A percentile compares a stretch with the other conserved stretches of the same genome.
Evolutionary conservation across 495 filamentous ascomycete genomes (phyloP).

Genomic region (Aspergillus affinis): DNA sequence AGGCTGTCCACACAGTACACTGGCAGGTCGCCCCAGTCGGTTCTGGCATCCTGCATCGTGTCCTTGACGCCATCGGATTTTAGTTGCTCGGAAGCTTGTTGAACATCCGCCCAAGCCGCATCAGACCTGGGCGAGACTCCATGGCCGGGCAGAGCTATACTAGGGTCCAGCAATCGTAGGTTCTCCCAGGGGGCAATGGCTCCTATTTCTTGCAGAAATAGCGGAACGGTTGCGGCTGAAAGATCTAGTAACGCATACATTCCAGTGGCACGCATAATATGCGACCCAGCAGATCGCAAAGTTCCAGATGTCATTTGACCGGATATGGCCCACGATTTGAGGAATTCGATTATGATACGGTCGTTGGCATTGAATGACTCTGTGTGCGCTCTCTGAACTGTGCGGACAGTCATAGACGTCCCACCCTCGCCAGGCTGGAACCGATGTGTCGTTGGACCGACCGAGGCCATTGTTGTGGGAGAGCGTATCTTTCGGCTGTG

Average conservation of each 20-base stretch:
- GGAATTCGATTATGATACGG: constrained; percentile 61
- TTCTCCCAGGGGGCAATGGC: constrained; percentile 82
- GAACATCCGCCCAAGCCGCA: constrained; percentile 30
- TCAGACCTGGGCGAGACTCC: constrained; percentile 37
- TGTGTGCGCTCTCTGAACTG: constrained; percentile 37
- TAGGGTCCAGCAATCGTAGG: constrained; percentile 57
- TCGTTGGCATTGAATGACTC: constrained; percentile 46
- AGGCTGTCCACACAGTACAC: constrained; percentile 84
- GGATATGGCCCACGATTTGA: constrained; percentile 58
- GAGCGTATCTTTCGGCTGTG: constrained; percentile 62
- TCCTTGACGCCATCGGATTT: constrained; percentile 30
- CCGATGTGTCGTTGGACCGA: constrained; percentile 47
- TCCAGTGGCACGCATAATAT: constrained; percentile 68
- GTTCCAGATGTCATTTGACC: constrained; percentile 53
- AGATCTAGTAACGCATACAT: constrained; percentile 64
- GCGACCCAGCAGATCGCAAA: constrained; percentile 61
- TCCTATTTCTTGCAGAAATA: constrained; percentile 85
- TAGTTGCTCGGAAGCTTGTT: constrained; percentile 28
- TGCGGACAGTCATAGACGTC: constrained; percentile 41
- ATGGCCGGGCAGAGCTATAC: constrained; percentile 60
- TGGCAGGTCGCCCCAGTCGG: constrained; percentile 65
- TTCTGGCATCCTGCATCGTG: constrained; percentile 59
- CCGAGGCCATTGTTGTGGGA: constrained; percentile 55
- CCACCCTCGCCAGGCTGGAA: constrained; percentile 36
- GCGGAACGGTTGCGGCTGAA: constrained; percentile 55